Evolutionary conservation across 495 filamentous ascomycete genomes (phyloP).

Genomic region (Xylaria castorea): DNA sequence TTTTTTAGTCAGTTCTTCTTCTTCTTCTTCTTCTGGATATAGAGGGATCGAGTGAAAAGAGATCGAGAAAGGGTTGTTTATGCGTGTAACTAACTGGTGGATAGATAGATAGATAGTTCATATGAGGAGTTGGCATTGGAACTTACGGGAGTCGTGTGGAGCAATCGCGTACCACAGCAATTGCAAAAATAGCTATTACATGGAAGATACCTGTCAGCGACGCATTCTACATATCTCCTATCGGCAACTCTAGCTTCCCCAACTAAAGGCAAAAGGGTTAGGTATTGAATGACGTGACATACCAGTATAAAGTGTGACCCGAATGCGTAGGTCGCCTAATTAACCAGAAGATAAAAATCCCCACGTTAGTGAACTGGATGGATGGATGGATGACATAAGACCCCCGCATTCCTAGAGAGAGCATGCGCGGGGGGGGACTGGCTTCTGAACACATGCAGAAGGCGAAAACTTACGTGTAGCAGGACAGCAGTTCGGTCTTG

Average conservation of each 20-base stretch:
- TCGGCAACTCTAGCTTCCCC: neutral
- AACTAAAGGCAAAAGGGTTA: neutral
- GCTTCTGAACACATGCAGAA: too few relatives aligned
- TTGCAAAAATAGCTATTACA: slow-evolving; percentile 65
- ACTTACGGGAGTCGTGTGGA: slow-evolving; percentile 60
- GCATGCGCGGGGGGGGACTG: too few relatives aligned
- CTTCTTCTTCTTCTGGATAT: too few relatives aligned
- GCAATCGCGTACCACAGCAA: slow-evolving; percentile 62
- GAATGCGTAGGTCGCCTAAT: slow-evolving; percentile 48
- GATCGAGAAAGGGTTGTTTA: neutral
- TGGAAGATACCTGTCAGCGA: neutral
- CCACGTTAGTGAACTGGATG: slow-evolving; percentile 21
- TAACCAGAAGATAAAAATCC: neutral
- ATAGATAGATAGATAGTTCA: neutral
- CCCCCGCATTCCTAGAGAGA: neutral
- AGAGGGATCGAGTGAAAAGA: neutral
- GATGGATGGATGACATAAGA: neutral
- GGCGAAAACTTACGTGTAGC: slow-evolving; percentile 50
- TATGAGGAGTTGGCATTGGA: neutral
- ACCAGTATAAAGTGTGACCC: slow-evolving; percentile 57
- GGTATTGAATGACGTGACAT: slow-evolving; percentile 31
- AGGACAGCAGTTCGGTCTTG: slow-evolving; percentile 47
- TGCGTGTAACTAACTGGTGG: too few relatives aligned
- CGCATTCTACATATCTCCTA: neutral
- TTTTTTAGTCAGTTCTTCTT: too few relatives aligned